phyloP scores from a whole-genome alignment of 2,329 filamentous ascomycete species.

The Epichloe glyceriae region DNA sequence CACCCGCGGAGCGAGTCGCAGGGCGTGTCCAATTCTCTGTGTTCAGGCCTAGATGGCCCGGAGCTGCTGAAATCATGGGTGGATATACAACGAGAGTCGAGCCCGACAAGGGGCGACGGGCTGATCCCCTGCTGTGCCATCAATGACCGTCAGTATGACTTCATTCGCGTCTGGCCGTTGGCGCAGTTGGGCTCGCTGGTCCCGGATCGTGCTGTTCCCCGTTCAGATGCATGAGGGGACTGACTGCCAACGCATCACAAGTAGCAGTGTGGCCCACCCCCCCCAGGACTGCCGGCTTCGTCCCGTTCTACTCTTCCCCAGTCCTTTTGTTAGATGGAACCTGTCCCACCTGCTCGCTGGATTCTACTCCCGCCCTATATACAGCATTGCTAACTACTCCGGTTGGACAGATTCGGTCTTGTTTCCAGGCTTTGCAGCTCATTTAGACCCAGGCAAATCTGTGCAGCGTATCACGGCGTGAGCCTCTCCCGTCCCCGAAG shows the following conservation, averaged over 20 bases:
- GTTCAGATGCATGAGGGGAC: slow-evolving; percentile 36
- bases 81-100: not conserved
- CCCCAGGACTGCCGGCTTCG: slow-evolving; percentile 13
- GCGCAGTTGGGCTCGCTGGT: slow-evolving; percentile 9
- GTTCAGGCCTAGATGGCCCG: not conserved
- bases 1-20: not conserved
- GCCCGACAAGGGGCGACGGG: not conserved
- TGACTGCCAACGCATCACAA: slow-evolving; percentile 24
- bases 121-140: slow-evolving; percentile 1
- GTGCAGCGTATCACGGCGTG: slow-evolving; percentile 1
- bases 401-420: slow-evolving; percentile 20
- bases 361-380: slow-evolving; percentile 17
- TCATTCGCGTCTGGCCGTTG: slow-evolving; percentile 8
- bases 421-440: slow-evolving; percentile 10
- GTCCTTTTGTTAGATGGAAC: not conserved
- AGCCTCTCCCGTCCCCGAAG: not conserved
- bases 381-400: slow-evolving; percentile 21
- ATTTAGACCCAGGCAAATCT: slow-evolving; percentile 12
- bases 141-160: slow-evolving; percentile 7
- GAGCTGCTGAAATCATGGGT: not conserved
- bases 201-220: slow-evolving; percentile 31
- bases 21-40: not conserved
- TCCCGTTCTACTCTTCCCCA: not conserved
- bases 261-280: slow-evolving; percentile 17
- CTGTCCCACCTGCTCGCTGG: slow-evolving; percentile 8